Evolutionary conservation across 2,329 filamentous ascomycete genomes (phyloP), one percentile per base, ranked within the genome.

Genomic region (Fusarium setosum): DNA sequence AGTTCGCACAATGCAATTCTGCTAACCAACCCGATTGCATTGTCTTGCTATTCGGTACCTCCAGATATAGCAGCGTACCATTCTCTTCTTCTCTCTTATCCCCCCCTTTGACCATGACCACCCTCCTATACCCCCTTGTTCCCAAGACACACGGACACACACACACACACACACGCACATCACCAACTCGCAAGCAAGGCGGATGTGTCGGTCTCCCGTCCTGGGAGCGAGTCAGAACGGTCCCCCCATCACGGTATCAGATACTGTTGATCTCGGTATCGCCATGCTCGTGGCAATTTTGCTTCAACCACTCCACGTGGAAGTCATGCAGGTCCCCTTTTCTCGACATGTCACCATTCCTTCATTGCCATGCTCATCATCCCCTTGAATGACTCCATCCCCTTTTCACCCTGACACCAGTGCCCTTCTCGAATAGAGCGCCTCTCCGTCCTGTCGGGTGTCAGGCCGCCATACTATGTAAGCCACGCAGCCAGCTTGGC

Each of bases 261-360:
- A 41, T 23, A n/a, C 49, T 61, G 20, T 44, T 67, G 37, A 64
- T 60, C 45, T 60, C 51, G 42, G 44, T 48, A 32, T 50, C 64
- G 23, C 52, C 17, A 18, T 31, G 48, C 51, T 21, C 20, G 38
- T 38, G 44, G 47, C 40, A 38, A 45, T 44, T 45, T 35, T 24
- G 53, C 37, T 42, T 54, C 47, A 32, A 40, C 9, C 47, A 23
- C 26, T 69, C 63, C 68, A 71, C 68, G 65, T 69, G 68, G 63
- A 67, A 51, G 42, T 61, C 34, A 71, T 69, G 68, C 65, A 70
- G 65, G 63, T 70, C 68, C 68, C 68, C 65, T 68, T 63, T 69
- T 51, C 59, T 45, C 21, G 53, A 32, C 63, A 63, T 66, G 32
- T 54, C 49, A 51, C 35, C 45, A 32, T 53, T 51, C 48, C 32